Percentiles rank a stretch among this genome's conserved stretches.
Evolutionary conservation across 139 green algal genomes (phyloP).

Genomic region (Chlorella vulgaris): DNA sequence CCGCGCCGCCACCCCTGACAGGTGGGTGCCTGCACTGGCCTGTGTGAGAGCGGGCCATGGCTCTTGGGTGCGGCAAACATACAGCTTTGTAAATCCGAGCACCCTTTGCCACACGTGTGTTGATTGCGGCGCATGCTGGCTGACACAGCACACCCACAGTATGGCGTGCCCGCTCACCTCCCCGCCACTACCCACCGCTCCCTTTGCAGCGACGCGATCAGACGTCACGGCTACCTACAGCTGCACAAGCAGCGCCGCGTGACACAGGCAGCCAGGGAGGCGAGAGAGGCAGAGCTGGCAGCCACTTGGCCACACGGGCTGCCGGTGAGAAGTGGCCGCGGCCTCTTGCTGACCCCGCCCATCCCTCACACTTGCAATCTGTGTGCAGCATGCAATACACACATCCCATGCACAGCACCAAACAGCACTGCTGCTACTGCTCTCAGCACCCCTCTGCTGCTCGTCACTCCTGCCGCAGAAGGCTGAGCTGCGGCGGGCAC

Average conservation of each 20-base stretch:
- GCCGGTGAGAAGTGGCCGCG: neutral
- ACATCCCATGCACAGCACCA: neutral
- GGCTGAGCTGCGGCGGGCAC: neutral
- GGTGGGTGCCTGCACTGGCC: neutral
- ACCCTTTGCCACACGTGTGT: neutral
- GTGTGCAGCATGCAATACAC: too few relatives aligned
- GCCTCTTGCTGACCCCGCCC: neutral
- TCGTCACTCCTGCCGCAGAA: neutral
- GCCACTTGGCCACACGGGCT: slow-evolving; percentile 15
- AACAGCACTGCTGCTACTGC: neutral
- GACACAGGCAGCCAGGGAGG: neutral
- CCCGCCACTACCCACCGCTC: neutral
- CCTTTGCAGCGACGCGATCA: slow-evolving; percentile 13
- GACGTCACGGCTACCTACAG: neutral
- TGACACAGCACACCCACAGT: neutral
- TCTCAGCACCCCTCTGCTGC: neutral
- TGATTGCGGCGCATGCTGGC: neutral
- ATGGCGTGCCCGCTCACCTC: neutral
- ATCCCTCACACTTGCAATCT: too few relatives aligned
- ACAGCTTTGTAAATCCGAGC: neutral
- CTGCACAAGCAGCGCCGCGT: neutral
- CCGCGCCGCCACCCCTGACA: slow-evolving; percentile 1
- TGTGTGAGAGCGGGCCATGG: neutral
- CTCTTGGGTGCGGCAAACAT: too few relatives aligned
- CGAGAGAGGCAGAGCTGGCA: neutral